Percentiles rank a stretch among this genome's conserved stretches.
Conservation (phyloP, 371 early-diverging fungal species). For the Mortierella polycephala region DNA sequence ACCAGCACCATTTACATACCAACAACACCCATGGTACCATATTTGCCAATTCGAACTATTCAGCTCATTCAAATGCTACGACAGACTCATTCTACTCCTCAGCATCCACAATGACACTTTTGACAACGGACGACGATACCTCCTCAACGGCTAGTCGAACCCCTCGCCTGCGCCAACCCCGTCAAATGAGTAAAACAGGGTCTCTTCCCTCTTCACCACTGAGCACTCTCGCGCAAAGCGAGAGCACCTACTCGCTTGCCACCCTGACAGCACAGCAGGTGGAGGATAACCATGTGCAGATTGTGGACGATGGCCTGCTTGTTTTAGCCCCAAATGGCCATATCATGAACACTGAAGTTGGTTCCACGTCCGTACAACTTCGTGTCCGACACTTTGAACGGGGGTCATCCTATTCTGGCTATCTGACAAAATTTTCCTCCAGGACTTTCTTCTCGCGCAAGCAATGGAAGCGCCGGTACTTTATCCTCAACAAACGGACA, state of each 20-base stretch:
- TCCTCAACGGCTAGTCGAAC: conserved; percentile 27
- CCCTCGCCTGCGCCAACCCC: conserved; percentile 15
- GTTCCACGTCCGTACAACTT: conserved; percentile 10
- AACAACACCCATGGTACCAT: conserved; percentile 7
- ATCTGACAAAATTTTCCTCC: conserved; percentile 41
- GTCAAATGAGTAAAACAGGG: conserved; percentile 18
- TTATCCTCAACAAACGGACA: conserved; percentile 27
- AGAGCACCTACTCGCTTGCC: conserved; percentile 3
- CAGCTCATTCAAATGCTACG: conserved; percentile 23
- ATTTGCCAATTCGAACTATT: conserved; percentile 11
- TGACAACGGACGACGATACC: conserved; percentile 33
- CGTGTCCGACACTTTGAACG: conserved; percentile 31
- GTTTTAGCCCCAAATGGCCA: background rate
- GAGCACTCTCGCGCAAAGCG: conserved; percentile 8
- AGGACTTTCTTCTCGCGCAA: conserved; percentile 51
- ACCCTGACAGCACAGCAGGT: background rate
- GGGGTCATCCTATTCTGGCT: conserved; percentile 23
- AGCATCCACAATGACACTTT: conserved; percentile 10
- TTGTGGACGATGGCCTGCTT: background rate
- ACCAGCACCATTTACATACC: background rate
- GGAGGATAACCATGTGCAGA: too few species aligned
- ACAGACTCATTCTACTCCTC: conserved; percentile 30
- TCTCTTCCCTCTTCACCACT: conserved; percentile 26
- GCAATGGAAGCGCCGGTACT: conserved; percentile 52
- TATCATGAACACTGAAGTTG: background rate